phyloP scores from a whole-genome alignment of 1,284 basidiomycete genomes.

The Hymenochaete sp. region DNA sequence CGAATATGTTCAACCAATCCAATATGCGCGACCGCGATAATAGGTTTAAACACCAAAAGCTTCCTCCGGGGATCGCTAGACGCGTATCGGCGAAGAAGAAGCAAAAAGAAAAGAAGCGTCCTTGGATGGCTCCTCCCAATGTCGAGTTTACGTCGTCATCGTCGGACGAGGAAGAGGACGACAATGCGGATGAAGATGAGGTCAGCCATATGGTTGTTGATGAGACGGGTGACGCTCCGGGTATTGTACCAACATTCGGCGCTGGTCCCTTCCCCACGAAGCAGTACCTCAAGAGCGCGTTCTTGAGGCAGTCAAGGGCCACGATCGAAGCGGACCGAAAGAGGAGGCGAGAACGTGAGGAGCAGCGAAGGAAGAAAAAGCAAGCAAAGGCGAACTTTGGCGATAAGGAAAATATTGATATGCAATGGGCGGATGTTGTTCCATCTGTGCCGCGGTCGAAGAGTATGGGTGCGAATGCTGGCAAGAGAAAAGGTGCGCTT shows the following conservation, averaged over 20 bases:
- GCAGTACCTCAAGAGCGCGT: conserved; percentile 17
- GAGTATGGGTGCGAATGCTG: conserved; percentile 1
- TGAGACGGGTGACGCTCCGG: conserved; percentile 19
- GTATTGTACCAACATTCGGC: too few relatives aligned
- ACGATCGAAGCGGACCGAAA: conserved; percentile 28
- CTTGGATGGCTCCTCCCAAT: not conserved
- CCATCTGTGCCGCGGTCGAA: not conserved
- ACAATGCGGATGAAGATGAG: conserved; percentile 32
- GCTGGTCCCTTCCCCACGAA: too few relatives aligned
- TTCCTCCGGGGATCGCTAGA: too few relatives aligned
- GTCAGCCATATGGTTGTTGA: conserved; percentile 51
- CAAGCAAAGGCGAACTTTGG: conserved; percentile 18
- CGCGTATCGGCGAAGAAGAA: conserved; percentile 10
- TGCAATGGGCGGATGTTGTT: conserved; percentile 11
- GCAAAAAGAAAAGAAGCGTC: conserved; percentile 10
- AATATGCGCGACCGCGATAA: too few relatives aligned
- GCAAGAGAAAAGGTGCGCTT: conserved; percentile 42
- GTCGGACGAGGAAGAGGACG: conserved; percentile 36
- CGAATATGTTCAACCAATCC: too few relatives aligned
- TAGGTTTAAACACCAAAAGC: too few relatives aligned
- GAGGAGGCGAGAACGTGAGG: conserved; percentile 29
- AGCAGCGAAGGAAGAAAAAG: conserved; percentile 11
- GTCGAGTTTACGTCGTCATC: conserved; percentile 3
- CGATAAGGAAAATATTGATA: conserved; percentile 18
- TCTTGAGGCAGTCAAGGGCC: conserved; percentile 24